Evolutionary conservation across 2,329 filamentous ascomycete species (phyloP).

Genomic region (Aspergillus arachidicola): DNA sequence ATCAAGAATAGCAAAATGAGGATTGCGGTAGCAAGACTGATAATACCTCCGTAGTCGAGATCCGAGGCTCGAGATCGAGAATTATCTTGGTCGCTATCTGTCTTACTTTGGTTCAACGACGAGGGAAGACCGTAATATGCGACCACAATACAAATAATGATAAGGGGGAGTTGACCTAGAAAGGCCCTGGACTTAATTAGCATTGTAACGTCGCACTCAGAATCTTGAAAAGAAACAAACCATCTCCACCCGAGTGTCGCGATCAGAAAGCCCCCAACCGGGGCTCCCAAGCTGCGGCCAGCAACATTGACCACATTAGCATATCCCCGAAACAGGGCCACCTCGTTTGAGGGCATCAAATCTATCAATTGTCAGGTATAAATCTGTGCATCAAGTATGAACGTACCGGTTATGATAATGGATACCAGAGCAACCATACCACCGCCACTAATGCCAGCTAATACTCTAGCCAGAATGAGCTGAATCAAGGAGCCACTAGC

Average conservation of each 20-base stretch:
- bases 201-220: background rate
- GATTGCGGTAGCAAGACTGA: background rate
- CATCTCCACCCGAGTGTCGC: conserved; percentile 73
- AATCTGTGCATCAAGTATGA: background rate
- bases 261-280: conserved; percentile 70
- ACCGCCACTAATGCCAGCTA: conserved; percentile 40
- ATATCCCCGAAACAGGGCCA: conserved; percentile 48
- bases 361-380: conserved; percentile 26
- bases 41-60: background rate
- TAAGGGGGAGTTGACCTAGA: conserved; percentile 4
- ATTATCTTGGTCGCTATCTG: too few relatives aligned
- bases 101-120: background rate
- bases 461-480: conserved; percentile 38
- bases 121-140: conserved; percentile 2
- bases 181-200: conserved; percentile 1
- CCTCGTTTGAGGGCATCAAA: conserved; percentile 46
- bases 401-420: conserved; percentile 39
- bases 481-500: conserved; percentile 14
- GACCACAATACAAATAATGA: background rate
- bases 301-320: conserved; percentile 49
- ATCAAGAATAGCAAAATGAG: background rate
- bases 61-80: background rate
- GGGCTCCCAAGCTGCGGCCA: conserved; percentile 60
- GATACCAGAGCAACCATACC: conserved; percentile 43
- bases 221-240: conserved; percentile 24